Evolutionary conservation across 2,329 filamentous ascomycete species (phyloP), one percentile per base, ranked within the genome.

Genomic region (Huntiella decipiens): DNA sequence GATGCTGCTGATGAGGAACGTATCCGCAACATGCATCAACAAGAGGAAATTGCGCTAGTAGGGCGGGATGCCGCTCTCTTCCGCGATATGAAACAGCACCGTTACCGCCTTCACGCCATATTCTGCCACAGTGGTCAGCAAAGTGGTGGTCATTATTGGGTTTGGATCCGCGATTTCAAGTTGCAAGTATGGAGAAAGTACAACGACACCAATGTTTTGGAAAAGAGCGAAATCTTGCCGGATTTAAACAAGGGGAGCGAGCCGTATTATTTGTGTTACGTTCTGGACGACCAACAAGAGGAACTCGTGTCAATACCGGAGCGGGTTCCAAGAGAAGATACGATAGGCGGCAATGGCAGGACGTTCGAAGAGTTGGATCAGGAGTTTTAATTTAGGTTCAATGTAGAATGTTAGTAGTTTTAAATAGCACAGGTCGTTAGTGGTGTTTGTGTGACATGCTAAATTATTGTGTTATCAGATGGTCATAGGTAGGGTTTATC

Each of bases 161-260:
- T 95, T 38, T 95, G 87, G 71, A 92, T 98, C 52, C 82, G 78
- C 56, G 91, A 96, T 63, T 93, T 93, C 59, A 73, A 79, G 52
- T 41, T 43, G 5, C 73, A 75, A 40, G 66, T 87, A 15, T 98
- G 91, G 87, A 79, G 86, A 48, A 85, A 83, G 56, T 98, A 95
- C 67, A 98, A 98, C 58, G 91, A 98, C 56, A 79, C 80, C 45
- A 71, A 70, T 12, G 86, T 98, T 17, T 78, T 74, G 2, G 45
- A 45, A n/a, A 66, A 71, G 49, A 71, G 76, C 19, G 71, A 82
- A 54, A 82, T 94, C 36, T 77, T 91, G 52, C 67, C 73, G 17
- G 68, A 73, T 51, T 68, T 82, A 42, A 76, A 74, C 50, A 71
- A 65, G 8, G 77, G 63, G 61, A 82, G 84, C 4, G 87, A 85